Percentiles rank a stretch among this genome's conserved stretches.
Conservation (phyloP, 257 asterid species). For the Solanum paucissectum region DNA sequence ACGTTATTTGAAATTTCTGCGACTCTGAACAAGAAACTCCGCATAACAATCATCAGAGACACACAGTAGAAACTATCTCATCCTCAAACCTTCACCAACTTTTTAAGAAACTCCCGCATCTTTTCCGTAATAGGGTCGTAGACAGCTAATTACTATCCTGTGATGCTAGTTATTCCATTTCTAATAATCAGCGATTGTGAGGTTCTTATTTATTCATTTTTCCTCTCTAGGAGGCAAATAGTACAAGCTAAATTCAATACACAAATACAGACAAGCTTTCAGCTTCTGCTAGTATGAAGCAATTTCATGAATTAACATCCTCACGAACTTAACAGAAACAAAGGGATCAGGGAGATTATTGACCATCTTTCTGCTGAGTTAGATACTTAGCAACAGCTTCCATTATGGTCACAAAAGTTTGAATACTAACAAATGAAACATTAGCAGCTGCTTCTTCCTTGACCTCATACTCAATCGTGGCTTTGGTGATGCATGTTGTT, state of each 20-base stretch:
- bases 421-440: constrained; percentile 29
- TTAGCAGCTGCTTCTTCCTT: constrained; percentile 37
- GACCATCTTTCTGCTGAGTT: not conserved
- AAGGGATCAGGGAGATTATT: not conserved
- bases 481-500: constrained; percentile 31
- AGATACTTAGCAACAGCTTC: constrained; percentile 24
- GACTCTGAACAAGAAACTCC: not conserved
- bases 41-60: not conserved
- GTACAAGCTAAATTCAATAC: not conserved
- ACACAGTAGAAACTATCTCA: not conserved
- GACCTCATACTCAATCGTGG: constrained; percentile 44
- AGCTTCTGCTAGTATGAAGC: not conserved
- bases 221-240: not conserved
- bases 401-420: constrained; percentile 29
- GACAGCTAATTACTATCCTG: not conserved
- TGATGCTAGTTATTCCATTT: not conserved
- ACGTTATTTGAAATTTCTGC: not conserved
- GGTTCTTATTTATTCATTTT: not conserved
- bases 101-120: not conserved
- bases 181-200: not conserved
- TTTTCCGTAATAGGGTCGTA: not conserved
- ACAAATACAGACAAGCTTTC: not conserved
- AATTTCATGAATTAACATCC: not conserved
- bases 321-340: not conserved
- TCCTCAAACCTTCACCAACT: not conserved